Percentiles rank a stretch among this genome's conserved stretches.
Conservation (phyloP, 768 basidiomycete genomes). For the Multifurca ochricompacta region DNA sequence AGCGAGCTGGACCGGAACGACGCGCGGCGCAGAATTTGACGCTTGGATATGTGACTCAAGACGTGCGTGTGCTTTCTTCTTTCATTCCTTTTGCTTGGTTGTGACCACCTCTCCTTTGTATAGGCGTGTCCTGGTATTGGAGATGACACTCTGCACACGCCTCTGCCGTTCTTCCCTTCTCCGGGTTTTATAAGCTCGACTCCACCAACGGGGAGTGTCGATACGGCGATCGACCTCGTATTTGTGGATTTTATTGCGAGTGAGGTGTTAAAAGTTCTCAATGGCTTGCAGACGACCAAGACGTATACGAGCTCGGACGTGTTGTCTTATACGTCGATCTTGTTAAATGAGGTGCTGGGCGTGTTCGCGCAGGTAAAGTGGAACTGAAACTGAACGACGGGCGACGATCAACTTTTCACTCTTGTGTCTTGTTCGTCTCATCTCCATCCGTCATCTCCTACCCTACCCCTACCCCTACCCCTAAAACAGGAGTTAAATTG, state of each 20-base stretch:
- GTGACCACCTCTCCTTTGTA: neutral
- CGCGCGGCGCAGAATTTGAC: slow-evolving; percentile 46
- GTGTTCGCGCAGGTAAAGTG: slow-evolving; percentile 42
- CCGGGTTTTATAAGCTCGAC: slow-evolving; percentile 56
- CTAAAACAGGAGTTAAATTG: too few relatives aligned
- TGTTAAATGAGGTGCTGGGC: slow-evolving; percentile 46
- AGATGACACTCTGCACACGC: slow-evolving; percentile 61
- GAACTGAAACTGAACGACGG: too few relatives aligned
- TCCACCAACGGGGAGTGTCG: slow-evolving; percentile 41
- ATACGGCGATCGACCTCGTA: slow-evolving; percentile 59
- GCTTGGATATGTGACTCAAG: slow-evolving; percentile 67
- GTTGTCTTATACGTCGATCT: slow-evolving; percentile 42
- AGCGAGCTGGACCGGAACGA: slow-evolving; percentile 30
- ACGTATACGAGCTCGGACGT: slow-evolving; percentile 48
- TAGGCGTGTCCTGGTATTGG: slow-evolving; percentile 67
- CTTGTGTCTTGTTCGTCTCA: too few relatives aligned
- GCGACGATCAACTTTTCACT: too few relatives aligned
- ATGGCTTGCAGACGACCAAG: slow-evolving; percentile 42
- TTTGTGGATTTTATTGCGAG: slow-evolving; percentile 63
- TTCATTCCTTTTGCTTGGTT: neutral
- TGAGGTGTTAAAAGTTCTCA: slow-evolving; percentile 47
- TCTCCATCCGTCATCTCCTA: too few relatives aligned
- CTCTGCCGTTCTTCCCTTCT: slow-evolving; percentile 45
- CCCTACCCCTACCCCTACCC: too few relatives aligned
- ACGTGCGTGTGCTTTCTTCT: slow-evolving; percentile 35